Conservation (phyloP, 495 filamentous ascomycete genomes). For the Aspergillus steynii region DNA sequence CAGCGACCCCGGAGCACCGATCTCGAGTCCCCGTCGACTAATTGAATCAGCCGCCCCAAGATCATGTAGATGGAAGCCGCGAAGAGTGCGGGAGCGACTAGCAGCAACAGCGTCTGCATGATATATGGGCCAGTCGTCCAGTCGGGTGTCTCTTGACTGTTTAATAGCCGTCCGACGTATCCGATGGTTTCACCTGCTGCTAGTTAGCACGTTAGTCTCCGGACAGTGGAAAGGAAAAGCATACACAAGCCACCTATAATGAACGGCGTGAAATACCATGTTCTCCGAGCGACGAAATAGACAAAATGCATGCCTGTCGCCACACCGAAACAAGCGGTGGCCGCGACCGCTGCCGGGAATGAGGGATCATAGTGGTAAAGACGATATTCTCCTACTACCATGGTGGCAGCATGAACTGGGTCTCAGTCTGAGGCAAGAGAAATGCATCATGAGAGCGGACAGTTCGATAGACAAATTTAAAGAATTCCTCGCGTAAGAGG, state of each 20-base stretch:
- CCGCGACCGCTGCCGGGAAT: too few species aligned
- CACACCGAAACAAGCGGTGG: too few species aligned
- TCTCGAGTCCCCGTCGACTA: conserved; percentile 36
- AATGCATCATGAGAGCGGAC: neutral
- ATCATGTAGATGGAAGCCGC: conserved; percentile 59
- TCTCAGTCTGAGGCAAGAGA: neutral
- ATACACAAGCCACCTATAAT: too few species aligned
- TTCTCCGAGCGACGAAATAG: too few species aligned
- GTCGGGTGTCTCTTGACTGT: neutral
- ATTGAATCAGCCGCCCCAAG: conserved; percentile 46
- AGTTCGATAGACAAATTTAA: neutral
- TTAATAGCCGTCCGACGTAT: neutral
- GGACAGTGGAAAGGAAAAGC: too few species aligned
- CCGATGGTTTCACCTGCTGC: neutral
- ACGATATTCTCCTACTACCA: neutral
- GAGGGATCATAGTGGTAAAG: neutral
- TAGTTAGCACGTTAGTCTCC: too few species aligned
- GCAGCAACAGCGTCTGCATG: conserved; percentile 41
- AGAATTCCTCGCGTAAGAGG: neutral
- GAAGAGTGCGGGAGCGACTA: conserved; percentile 47
- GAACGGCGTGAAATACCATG: too few species aligned
- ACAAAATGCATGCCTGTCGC: too few species aligned
- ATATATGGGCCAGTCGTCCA: conserved; percentile 1
- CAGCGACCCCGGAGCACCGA: conserved; percentile 20
- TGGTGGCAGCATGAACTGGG: neutral